Base-by-base conservation (phyloP, 2,329 filamentous ascomycete species). In the Fusarium sp. region DNA sequence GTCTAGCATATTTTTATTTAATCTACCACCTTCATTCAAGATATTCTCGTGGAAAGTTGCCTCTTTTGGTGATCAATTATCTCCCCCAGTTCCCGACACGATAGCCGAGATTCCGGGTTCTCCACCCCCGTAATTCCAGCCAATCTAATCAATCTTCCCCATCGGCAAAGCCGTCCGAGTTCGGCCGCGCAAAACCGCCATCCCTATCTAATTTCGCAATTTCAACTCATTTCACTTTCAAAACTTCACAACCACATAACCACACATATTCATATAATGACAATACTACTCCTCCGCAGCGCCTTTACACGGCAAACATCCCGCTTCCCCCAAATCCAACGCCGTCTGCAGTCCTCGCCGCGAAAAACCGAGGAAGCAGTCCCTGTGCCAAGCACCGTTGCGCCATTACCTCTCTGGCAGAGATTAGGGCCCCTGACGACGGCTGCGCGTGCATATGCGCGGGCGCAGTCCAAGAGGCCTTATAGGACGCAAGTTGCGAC, bases 401-500 rank as follows among this genome's bases (percentile, higher is more conserved):
- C 68, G 14, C 69, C 72, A 20, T 34, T 81, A 19, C 79, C 84
- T 4, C 67, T 88, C 39, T 89, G 86, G 86, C 83, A 85, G 71
- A 81, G 86, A 1, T 79, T 89, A 3, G 87, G 87, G 0, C 87
- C 86, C 4, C 58, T 89, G 54, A 88, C 86, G 4, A 79, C 80
- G 32, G 79, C 80, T 0, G 83, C 83, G 20, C 77, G 83, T 66
- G 84, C 84, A 0, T 97, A 96, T 75, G 89, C 86, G 17, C 85
- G 89, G 21, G 86, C 89, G 45, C 93, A 97, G 79, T 82, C 87
- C 50, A 85, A 86, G 48, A 83, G 89, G 48, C 94, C 95, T 0
- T 92, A 93, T 74, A 80, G 85, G n/a, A 96, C 93, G 11, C 94
- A 97, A 81, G 77, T 97, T 62, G 83, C 85, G 67, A 93, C 88